Base-by-base conservation (phyloP, 192 early-diverging fungal species). In the Umbelopsis ramanniana region DNA sequence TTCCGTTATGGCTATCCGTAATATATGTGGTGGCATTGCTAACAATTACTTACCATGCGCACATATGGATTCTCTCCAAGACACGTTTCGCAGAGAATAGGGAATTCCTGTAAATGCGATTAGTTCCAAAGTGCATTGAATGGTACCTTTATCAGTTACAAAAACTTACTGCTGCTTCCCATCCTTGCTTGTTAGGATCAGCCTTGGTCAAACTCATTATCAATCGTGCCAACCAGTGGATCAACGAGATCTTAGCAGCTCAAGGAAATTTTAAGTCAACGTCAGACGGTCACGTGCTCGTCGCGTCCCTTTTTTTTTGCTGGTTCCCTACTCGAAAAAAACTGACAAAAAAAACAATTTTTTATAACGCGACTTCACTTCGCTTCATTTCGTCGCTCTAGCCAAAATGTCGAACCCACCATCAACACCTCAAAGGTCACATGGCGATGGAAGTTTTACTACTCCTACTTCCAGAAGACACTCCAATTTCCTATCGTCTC, bases 61-160 rank as follows among this genome's bases (percentile, higher is more conserved):
- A 99, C 90, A 74, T 98, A 99, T 33, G 98, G 98, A 74, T 98
- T 99, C 57, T 94, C 91, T 22, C 98, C 98, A 23, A 99, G 84
- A 73, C 98, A 99, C 47, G 95, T 96, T 81, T 98, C 97, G 84
- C 98, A 99, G 54, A 97, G 85, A 67, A 94, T 94, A 35, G 93
- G 93, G 71, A 94, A 94, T 74, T 92, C 93, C 85, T 86, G 22
- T 60, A 76, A n/a, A 52, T 43, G 57, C 48, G 46, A 17, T 46
- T 29, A 70, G 8, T 37, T 43, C 33, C 3, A 37, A 15, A 24
- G 45, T 43, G 19, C 29, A 45, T 26, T 37, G 40, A 43, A 10
- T 14, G 17, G 7, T 19, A 7, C 6, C 46, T 26, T 15, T n/a
- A 4, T 26, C 3, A 53, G 19, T 29, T 1, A 35, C 19, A 11